Base-by-base conservation (phyloP, 768 basidiomycete genomes). In the Xerocomellus amylosporus region DNA sequence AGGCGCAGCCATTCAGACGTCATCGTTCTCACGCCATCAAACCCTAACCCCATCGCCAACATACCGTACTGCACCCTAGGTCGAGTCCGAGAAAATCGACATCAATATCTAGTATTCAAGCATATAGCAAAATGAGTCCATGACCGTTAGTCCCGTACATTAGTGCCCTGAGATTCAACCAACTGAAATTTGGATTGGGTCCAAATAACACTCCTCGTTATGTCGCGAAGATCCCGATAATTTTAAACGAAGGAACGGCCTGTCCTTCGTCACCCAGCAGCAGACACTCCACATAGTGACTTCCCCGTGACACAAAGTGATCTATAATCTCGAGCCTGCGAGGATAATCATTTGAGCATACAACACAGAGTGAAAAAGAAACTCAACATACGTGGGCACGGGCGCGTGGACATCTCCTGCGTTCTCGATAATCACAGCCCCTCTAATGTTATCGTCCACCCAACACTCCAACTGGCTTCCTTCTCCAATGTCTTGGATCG, bases 371-470 rank as follows among this genome's bases (percentile, higher is more conserved):
- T 9, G 15, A n/a, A 19, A 37, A 42, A n/a, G 9, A 42, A 15
- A 37, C 39, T 81, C 89, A 61, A 81, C 89, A 61, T 69, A 93
- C 92, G 80, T 78, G 30, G 92, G 81, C 49, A 77, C 81, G 1
- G 83, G 71, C 51, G 84, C 83, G 4, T 72, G 75, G 7, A 86
- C 74, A 53, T 88, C 83, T 4, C 78, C 90, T 2, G 83, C 83
- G 65, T 98, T 95, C 69, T 85, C 83, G 53, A 98, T 77, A 39
- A 85, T 78, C 56, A 82, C 83, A 28, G 84, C 86, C 5, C 97
- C 96, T 0, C 63, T 72, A 58, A 85, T 82, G 67, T 99, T 99
- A 70, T 99, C 95, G 70, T 99, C 97, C 31, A 99, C 97, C 96
- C 96, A 98, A 69, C 97, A 98, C 63, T 90, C 83, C 4, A 95